Evolutionary conservation across 73 alveolate species (phyloP), one percentile per base, ranked within the genome.

Genomic region (Stentor roeselii): DNA sequence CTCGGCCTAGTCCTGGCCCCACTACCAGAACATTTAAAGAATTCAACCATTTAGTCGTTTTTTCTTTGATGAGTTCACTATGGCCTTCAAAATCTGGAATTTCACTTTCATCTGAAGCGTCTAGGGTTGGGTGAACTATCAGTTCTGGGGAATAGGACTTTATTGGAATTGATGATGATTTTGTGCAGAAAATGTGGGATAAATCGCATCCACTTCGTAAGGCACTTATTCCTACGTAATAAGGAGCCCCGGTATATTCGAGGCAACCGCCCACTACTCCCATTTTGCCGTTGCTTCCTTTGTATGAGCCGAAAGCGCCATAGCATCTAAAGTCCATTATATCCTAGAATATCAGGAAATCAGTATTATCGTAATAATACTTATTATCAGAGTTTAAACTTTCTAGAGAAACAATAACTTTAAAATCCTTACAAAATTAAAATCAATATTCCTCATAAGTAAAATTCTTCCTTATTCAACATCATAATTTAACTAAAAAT

Each of bases 231-330:
- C 97, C 99, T 77, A 98, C 95, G 85, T 97, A 97, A 86, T 82
- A 97, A 3, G 99, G 99, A 21, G 99, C 99, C 35, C 99, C 99
- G 11, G 99, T 96, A 76, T 97, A 97, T 80, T 97, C 99, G 41
- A 92, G 76, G 3, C 98, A 96, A 14, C 99, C 99, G 0, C 99
- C 99, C 32, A 94, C 88, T 30, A 95, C 93, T n/a, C 93, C 95
- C 31, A 96, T 86, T 83, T 91, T 93, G 3, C 99, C 99, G 87
- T 92, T 93, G 78, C 90, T 88, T 30, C 99, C 99, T 86, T 97
- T 97, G 75, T 93, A 92, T 76, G 75, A 32, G 27, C 80, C 80
- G 1, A 67, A 32, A 21, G 21, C 80, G 0, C 41, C 41, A 32
- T 30, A 67, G 67, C 67, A 50, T 11, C 21, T 50, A 50, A 50